Evolutionary conservation across 768 basidiomycete species (phyloP).

Genomic region (Punctularia strigosozonata): DNA sequence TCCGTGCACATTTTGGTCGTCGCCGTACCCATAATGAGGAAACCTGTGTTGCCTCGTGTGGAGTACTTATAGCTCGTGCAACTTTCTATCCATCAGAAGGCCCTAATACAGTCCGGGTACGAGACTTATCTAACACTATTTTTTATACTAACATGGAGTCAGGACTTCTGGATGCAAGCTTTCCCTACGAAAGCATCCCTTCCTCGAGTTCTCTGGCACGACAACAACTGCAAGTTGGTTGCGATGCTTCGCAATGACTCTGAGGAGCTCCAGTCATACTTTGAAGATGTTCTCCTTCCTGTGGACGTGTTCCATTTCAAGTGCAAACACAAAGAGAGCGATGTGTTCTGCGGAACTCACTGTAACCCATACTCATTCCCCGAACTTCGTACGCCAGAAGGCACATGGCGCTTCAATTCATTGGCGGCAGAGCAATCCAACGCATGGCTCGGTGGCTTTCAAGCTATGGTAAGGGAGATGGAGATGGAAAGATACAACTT

Average conservation of each 20-base stretch:
- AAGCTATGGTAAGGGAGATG: neutral
- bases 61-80: conserved; percentile 18
- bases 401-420: neutral
- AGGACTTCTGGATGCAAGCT: conserved; percentile 14
- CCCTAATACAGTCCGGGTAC: conserved; percentile 16
- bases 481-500: neutral
- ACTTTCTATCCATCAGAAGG: conserved; percentile 23
- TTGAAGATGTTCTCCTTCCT: no score
- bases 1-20: conserved; percentile 17
- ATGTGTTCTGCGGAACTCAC: neutral
- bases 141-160: neutral
- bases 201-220: neutral
- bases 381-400: neutral
- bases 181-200: conserved; percentile 14
- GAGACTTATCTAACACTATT: neutral
- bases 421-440: neutral
- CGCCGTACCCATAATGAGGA: conserved; percentile 24
- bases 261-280: conserved; percentile 3
- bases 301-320: neutral
- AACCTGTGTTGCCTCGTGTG: conserved; percentile 20
- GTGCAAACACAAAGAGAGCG: neutral
- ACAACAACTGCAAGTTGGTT: conserved; percentile 2
- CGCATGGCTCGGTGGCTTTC: neutral
- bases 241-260: neutral
- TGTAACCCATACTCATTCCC: neutral